Evolutionary conservation across 768 basidiomycete species (phyloP), one percentile per base, ranked within the genome.

Genomic region (Boletus fagicola): DNA sequence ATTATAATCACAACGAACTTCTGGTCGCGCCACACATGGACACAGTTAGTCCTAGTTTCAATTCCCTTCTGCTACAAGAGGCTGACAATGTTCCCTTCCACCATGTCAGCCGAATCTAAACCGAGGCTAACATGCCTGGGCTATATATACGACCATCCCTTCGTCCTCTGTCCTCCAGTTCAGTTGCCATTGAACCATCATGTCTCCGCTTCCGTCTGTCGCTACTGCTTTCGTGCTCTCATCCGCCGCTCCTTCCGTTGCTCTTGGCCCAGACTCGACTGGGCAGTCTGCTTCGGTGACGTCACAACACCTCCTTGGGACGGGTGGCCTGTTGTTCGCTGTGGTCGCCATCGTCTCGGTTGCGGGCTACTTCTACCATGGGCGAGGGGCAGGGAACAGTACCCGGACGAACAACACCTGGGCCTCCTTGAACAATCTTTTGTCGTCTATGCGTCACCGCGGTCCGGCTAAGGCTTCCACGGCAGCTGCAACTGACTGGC

Each of bases 141-240:
- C 6, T 53, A 54, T 63, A 65, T 58, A 60, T 53, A 38, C 15
- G 0, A 12, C 28, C 13, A 48, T n/a, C 31, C 18, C 46, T 4
- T 28, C 30, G 22, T 26, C 20, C 30, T 16, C 47, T 39, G 26
- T 31, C 1, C 31, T n/a, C 18, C 45, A 57, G 49, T 47, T 46
- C 51, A 12, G 31, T 46, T 47, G 7, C 48, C 11, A 39, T 57
- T 31, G 48, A 58, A 46, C 30, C 0, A 49, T 57, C 54, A 65
- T 67, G 66, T 60, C 63, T 45, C 60, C 65, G 3, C 54, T 67
- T 4, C 56, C 60, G 0, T 47, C 59, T 61, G 49, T 59, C 56
- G 39, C 38, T 57, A 49, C 58, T 56, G 51, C 44, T n/a, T 53
- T 51, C 18, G 18, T 47, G 15, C 22, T 47, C 30, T 52, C 58